phyloP scores from a whole-genome alignment of 441 rosid genomes.

The Adansonia rubrostipa region DNA sequence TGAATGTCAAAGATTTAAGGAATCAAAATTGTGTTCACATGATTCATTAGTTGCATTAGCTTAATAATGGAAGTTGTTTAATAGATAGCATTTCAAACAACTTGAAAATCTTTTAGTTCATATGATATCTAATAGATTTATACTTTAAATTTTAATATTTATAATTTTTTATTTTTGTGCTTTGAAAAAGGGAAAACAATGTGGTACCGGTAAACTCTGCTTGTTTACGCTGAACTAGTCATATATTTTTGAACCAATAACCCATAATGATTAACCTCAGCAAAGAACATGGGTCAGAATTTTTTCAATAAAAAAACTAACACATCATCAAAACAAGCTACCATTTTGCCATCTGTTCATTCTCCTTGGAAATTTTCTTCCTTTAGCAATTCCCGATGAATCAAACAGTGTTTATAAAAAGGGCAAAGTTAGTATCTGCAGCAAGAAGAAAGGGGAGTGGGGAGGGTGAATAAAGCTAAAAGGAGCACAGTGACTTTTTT shows the following conservation, averaged over 20 bases:
- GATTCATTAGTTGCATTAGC: constrained; percentile 15
- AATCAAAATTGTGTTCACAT: constrained; percentile 19
- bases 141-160: too few species aligned
- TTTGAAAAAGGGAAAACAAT: too few species aligned
- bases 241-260: not conserved
- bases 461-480: constrained; percentile 1
- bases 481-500: constrained; percentile 8
- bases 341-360: not conserved
- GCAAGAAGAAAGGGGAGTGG: not conserved
- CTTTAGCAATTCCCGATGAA: not conserved
- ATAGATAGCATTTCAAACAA: not conserved
- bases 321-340: not conserved
- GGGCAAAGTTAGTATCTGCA: not conserved
- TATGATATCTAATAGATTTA: too few species aligned
- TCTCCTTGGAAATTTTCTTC: not conserved
- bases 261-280: not conserved
- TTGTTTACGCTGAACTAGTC: not conserved
- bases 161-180: too few species aligned
- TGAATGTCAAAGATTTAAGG: not conserved
- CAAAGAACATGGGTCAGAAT: not conserved
- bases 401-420: constrained; percentile 6
- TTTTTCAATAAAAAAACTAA: not conserved
- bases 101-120: too few species aligned
- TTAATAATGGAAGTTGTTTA: constrained; percentile 1
- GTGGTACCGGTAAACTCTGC: too few species aligned